Percentiles rank a stretch among this genome's conserved stretches.
These are phyloP conservation scores for Pseudogymnoascus destructans DNA, from an alignment of 2,329 filamentous ascomycete genomes.

Conservation along the genomic window DNA sequence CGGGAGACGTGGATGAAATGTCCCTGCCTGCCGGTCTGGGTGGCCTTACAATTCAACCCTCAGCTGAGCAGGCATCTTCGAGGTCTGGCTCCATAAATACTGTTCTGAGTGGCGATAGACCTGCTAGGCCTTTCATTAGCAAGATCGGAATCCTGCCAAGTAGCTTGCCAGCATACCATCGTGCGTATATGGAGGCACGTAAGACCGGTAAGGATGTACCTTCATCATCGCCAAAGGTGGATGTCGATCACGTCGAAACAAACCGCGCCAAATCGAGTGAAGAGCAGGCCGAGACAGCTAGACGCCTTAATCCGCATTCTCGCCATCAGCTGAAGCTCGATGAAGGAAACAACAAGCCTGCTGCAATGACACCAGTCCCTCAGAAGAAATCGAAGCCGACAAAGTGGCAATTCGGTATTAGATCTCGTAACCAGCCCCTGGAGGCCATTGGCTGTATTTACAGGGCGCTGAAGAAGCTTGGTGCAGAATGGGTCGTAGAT, in stretches of 20 bases:
- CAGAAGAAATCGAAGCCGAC: conserved; percentile 65
- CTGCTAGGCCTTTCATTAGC: conserved; percentile 37
- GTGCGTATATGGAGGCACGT: conserved; percentile 71
- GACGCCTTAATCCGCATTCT: conserved; percentile 75
- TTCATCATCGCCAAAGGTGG: conserved; percentile 35
- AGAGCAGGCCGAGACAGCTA: conserved; percentile 69
- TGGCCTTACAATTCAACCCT: background rate
- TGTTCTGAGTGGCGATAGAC: conserved; percentile 23
- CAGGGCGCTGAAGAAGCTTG: conserved; percentile 76
- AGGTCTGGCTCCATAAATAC: conserved; percentile 18
- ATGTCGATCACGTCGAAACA: conserved; percentile 29
- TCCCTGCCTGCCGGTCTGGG: background rate
- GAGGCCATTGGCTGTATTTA: conserved; percentile 94
- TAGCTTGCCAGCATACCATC: conserved; percentile 80
- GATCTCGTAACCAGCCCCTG: conserved; percentile 83
- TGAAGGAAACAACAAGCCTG: conserved; percentile 44
- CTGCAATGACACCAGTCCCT: conserved; percentile 50
- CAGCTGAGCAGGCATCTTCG: background rate
- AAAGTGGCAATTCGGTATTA: conserved; percentile 96
- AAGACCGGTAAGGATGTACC: conserved; percentile 39
- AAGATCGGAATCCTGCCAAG: conserved; percentile 88
- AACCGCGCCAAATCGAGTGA: conserved; percentile 41
- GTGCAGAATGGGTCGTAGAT: conserved; percentile 71
- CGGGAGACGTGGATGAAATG: background rate
- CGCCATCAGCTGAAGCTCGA: conserved; percentile 58